Evolutionary conservation across 2,329 filamentous ascomycete genomes (phyloP).

Genomic region (Fonsecaea erecta): DNA sequence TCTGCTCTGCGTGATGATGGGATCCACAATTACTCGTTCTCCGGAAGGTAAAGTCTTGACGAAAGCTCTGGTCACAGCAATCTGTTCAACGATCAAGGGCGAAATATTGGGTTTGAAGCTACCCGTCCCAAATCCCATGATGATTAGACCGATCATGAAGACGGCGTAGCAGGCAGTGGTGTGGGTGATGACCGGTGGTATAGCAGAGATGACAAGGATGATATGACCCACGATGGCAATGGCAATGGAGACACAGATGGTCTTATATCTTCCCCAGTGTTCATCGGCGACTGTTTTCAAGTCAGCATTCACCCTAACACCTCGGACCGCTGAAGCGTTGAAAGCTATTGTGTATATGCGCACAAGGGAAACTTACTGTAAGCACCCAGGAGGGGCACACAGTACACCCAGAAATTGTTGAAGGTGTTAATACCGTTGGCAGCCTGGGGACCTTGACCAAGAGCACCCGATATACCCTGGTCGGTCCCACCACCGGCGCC

Average conservation of each 20-base stretch:
- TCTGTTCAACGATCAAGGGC: conserved; percentile 31
- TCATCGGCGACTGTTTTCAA: conserved; percentile 11
- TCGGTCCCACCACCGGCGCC: conserved; percentile 54
- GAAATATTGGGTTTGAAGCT: conserved; percentile 74
- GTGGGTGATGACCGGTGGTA: conserved; percentile 65
- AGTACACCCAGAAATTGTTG: conserved; percentile 66
- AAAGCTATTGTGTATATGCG: not conserved
- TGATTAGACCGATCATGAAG: conserved; percentile 66
- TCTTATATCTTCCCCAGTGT: conserved; percentile 62
- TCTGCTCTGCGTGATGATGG: conserved; percentile 67
- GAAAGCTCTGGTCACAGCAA: conserved; percentile 61
- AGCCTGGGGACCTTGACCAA: conserved; percentile 62
- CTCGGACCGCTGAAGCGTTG: no score
- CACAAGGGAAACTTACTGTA: conserved; percentile 46
- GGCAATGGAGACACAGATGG: conserved; percentile 68
- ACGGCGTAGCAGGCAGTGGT: conserved; percentile 63
- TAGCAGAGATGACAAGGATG: conserved; percentile 68
- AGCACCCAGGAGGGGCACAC: conserved; percentile 64
- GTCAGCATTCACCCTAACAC: not conserved
- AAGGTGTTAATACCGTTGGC: conserved; percentile 59
- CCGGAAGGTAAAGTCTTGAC: conserved; percentile 58
- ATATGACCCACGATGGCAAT: conserved; percentile 69
- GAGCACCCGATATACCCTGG: conserved; percentile 55
- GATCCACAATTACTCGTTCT: conserved; percentile 72
- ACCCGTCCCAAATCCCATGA: conserved; percentile 74